Base-by-base conservation (phyloP, 352 stramenopile species). In the Chrysophaeum taylorii region DNA sequence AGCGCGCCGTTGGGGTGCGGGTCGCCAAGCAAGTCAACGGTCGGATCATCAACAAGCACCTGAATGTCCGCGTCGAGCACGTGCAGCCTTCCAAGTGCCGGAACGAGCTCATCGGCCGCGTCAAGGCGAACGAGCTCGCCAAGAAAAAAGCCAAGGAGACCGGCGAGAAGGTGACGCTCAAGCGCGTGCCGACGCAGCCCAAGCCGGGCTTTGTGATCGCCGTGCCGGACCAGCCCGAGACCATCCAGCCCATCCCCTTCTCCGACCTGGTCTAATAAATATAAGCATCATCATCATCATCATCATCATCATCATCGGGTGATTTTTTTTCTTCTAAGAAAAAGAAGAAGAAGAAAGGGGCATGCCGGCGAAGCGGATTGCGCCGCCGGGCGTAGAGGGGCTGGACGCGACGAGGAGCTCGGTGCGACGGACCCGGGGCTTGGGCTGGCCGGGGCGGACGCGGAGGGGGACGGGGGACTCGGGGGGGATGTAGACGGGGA, bases 21-120 rank as follows among this genome's bases (percentile, higher is more conserved):
- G 94, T 99, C 69, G 98, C 99, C 91, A 99, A 99, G 86, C 83
- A 96, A 61, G 85, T 92, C 25, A 93, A 93, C 75, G 87, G 97
- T 83, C 89, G 94, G 81, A 97, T 99, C 80, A 95, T 99, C 80
- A 93, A 98, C 80, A 99, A 99, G 93, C 88, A 97, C 84, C 98
- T 99, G 80, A 96, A 98, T 88, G 92, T 99, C 68, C 92, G 95
- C 76, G 94, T 99, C 79, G 95, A 99, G 86, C 96, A 99, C 86
- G 93, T 99, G 75, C 87, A 93, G 75, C 89, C 92, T 75, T 98
- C 93, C 74, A 98, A 97, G 86, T 98, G 93, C 87, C 94, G 95
- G 77, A 91, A 97, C 78, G 93, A 97, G 79, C 97, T 98, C 82
- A 89, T 99, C 72, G 85, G 87, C 71, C 91, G 95, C 75, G 94